phyloP scores from a whole-genome alignment of 345 rosid species.

The Angophora floribunda region DNA sequence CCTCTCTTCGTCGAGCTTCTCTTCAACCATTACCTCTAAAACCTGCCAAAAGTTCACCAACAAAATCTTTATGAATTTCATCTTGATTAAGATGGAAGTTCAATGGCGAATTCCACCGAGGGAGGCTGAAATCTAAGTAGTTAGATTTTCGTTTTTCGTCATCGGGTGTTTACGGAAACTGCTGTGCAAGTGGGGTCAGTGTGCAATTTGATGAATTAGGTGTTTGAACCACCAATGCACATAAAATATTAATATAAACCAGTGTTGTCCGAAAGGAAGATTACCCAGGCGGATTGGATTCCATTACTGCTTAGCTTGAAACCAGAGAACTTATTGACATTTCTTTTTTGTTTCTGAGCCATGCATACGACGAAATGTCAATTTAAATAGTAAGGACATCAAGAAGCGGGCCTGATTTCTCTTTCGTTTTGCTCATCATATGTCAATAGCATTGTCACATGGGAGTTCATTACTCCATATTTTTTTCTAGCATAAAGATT shows the following conservation, averaged over 20 bases:
- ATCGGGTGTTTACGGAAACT: not conserved
- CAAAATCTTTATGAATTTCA: not conserved
- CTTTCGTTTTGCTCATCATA: not conserved
- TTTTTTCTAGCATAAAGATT: conserved; percentile 1
- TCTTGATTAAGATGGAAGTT: not conserved
- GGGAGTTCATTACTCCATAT: conserved; percentile 1
- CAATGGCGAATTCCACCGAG: not conserved
- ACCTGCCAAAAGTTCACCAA: conserved; percentile 25
- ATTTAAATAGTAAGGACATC: not conserved
- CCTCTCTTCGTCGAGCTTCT: conserved; percentile 44
- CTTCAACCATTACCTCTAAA: conserved; percentile 53
- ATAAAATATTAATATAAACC: not conserved
- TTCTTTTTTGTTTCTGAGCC: not conserved
- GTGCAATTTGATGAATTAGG: not conserved
- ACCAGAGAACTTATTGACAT: not conserved
- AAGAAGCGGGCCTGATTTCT: not conserved
- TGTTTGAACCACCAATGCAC: not conserved
- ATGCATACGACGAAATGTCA: not conserved
- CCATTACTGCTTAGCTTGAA: not conserved
- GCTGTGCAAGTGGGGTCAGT: not conserved
- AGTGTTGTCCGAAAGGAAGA: not conserved
- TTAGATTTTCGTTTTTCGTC: not conserved
- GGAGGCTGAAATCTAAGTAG: not conserved
- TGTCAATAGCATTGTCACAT: conserved; percentile 18
- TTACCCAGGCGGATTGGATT: not conserved